phyloP scores from a whole-genome alignment of 305 asterid genomes.

The Fraxinus latifolia region DNA sequence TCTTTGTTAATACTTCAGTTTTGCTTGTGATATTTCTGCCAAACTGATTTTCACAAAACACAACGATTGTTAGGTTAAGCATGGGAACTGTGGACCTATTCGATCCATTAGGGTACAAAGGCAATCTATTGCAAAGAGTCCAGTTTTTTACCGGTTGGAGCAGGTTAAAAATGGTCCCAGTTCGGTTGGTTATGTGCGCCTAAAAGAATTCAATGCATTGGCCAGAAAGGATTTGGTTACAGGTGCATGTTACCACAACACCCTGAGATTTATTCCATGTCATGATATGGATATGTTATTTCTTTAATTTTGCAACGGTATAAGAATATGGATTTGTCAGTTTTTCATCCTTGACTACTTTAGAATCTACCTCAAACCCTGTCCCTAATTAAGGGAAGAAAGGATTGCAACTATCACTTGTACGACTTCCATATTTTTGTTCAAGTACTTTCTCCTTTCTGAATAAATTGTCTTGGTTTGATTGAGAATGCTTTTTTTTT shows the following conservation, averaged over 20 bases:
- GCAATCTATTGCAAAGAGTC: slow-evolving; percentile 87
- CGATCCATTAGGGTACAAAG: slow-evolving; percentile 71
- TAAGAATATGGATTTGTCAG: slow-evolving; percentile 4
- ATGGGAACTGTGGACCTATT: slow-evolving; percentile 88
- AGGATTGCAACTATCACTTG: not conserved
- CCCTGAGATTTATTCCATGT: not conserved
- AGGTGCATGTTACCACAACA: slow-evolving; percentile 40
- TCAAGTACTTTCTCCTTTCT: not conserved
- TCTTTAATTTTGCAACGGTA: not conserved
- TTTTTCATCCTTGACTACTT: slow-evolving; percentile 20
- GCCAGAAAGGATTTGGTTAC: slow-evolving; percentile 88
- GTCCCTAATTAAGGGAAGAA: not conserved
- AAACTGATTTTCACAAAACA: slow-evolving; percentile 18
- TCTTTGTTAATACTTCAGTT: slow-evolving; percentile 17
- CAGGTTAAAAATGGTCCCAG: slow-evolving; percentile 54
- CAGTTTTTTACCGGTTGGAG: slow-evolving; percentile 85
- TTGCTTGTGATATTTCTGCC: slow-evolving; percentile 22
- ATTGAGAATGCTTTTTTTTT: not conserved
- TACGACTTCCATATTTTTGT: not conserved
- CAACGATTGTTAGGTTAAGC: slow-evolving; percentile 66
- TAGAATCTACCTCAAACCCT: not conserved
- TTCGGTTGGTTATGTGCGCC: slow-evolving; percentile 85
- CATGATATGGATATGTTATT: not conserved
- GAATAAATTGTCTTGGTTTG: slow-evolving; percentile 10
- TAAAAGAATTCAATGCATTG: slow-evolving; percentile 95